These are phyloP conservation scores for Hamamelis virginiana DNA, from an alignment of 164 flowering plant genomes.

Conservation along the genomic window DNA sequence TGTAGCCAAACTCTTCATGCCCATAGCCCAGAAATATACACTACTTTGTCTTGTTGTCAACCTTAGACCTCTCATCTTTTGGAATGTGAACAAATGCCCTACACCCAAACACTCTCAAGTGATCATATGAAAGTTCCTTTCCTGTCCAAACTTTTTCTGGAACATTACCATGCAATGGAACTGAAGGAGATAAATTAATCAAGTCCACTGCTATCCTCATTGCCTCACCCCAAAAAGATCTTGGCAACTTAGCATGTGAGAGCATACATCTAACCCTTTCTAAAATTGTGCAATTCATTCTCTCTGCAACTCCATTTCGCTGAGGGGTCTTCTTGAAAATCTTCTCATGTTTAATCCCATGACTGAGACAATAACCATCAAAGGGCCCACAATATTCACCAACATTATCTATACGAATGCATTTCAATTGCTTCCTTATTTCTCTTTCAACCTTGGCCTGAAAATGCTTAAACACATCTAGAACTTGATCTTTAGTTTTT, in stretches of 20 bases:
- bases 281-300: conserved; percentile 4
- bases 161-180: conserved; percentile 6
- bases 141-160: conserved; percentile 3
- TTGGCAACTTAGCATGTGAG: conserved; percentile 5
- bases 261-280: conserved; percentile 11
- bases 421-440: conserved; percentile 8
- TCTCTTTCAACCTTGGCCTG: conserved; percentile 13
- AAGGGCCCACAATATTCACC: conserved; percentile 20
- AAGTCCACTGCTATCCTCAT: background rate
- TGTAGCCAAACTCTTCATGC: conserved; percentile 8
- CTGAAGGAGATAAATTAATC: conserved; percentile 10
- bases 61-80: conserved; percentile 13
- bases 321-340: conserved; percentile 11
- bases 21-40: conserved; percentile 15
- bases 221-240: conserved; percentile 14
- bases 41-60: conserved; percentile 3
- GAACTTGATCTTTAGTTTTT: conserved; percentile 20
- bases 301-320: conserved; percentile 15
- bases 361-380: conserved; percentile 1
- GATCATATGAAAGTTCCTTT: conserved; percentile 8
- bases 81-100: conserved; percentile 16
- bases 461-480: conserved; percentile 11
- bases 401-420: conserved; percentile 16
- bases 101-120: conserved; percentile 18
- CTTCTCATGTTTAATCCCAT: conserved; percentile 8